These are phyloP conservation scores for Suhomyces panamericanus DNA, from an alignment of 1,139 yeast genomes.

Conservation along the genomic window DNA sequence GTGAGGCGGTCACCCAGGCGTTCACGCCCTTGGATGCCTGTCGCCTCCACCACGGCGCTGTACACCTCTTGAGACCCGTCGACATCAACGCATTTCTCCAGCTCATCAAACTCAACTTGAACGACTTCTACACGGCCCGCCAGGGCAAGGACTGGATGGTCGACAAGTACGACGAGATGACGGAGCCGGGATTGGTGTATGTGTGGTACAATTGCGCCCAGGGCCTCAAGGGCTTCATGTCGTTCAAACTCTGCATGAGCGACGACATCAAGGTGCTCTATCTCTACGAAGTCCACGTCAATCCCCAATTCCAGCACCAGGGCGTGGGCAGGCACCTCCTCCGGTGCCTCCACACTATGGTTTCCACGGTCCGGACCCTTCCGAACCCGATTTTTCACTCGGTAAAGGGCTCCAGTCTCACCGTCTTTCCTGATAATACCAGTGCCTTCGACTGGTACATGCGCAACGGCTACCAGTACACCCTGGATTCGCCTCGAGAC, in stretches of 20 bases:
- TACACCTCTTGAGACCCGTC: slow-evolving; percentile 13
- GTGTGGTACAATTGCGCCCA: slow-evolving; percentile 26
- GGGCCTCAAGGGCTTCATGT: slow-evolving; percentile 36
- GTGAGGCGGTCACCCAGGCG: slow-evolving; percentile 13
- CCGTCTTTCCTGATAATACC: slow-evolving; percentile 52
- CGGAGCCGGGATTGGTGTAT: slow-evolving; percentile 44
- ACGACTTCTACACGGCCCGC: slow-evolving; percentile 26
- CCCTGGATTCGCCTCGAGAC: slow-evolving; percentile 48
- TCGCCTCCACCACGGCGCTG: slow-evolving; percentile 13
- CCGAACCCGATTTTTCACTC: slow-evolving; percentile 6
- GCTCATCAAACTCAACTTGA: slow-evolving; percentile 34
- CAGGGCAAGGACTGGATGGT: slow-evolving; percentile 47
- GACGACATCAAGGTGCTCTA: slow-evolving; percentile 41
- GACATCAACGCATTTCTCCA: slow-evolving; percentile 21
- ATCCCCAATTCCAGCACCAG: slow-evolving; percentile 27
- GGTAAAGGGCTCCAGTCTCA: slow-evolving; percentile 40
- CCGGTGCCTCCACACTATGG: slow-evolving; percentile 27
- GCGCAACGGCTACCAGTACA: slow-evolving; percentile 36
- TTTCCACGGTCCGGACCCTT: slow-evolving; percentile 17
- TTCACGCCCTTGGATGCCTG: slow-evolving; percentile 16
- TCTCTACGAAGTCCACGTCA: slow-evolving; percentile 56
- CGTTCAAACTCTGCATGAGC: slow-evolving; percentile 40
- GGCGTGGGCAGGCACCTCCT: slow-evolving; percentile 40
- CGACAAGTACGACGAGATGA: slow-evolving; percentile 48
- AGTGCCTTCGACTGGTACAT: slow-evolving; percentile 47